phyloP scores from a whole-genome alignment of 2,329 filamentous ascomycete species.

The Hymenoscyphus occultus region DNA sequence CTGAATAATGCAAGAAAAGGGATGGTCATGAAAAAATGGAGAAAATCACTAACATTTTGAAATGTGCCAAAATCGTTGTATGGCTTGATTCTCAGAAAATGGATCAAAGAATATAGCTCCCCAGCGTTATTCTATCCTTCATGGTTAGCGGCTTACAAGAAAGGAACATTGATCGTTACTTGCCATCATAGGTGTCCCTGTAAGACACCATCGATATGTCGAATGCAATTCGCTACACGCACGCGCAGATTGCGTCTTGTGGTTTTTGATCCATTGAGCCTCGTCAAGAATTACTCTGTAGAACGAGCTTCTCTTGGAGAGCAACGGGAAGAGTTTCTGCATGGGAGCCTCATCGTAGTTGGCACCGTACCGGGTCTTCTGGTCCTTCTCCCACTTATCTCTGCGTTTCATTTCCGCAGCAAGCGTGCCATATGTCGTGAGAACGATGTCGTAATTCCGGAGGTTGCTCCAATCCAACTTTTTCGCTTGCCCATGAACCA shows the following conservation, averaged over 20 bases:
- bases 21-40: slow-evolving; percentile 18
- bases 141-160: neutral
- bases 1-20: no score
- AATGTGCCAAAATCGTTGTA: slow-evolving; percentile 67
- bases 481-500: slow-evolving; percentile 63
- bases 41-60: slow-evolving; percentile 43
- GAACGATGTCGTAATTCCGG: slow-evolving; percentile 66
- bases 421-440: slow-evolving; percentile 76
- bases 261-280: slow-evolving; percentile 79
- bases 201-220: slow-evolving; percentile 69
- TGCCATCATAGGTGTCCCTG: slow-evolving; percentile 79
- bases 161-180: neutral
- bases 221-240: slow-evolving; percentile 59
- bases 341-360: slow-evolving; percentile 40
- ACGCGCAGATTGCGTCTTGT: slow-evolving; percentile 56
- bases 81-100: slow-evolving; percentile 73
- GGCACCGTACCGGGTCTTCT: slow-evolving; percentile 22
- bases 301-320: slow-evolving; percentile 61
- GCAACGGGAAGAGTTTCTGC: slow-evolving; percentile 40
- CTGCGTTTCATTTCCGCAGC: slow-evolving; percentile 64
- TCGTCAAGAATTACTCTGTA: slow-evolving; percentile 75
- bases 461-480: slow-evolving; percentile 59
- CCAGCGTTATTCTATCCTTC: slow-evolving; percentile 58
- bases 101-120: slow-evolving; percentile 74
- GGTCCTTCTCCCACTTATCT: slow-evolving; percentile 44